These are phyloP conservation scores for Podochytrium sp. DNA, from an alignment of 192 early-diverging fungal genomes.

Conservation along the genomic window DNA sequence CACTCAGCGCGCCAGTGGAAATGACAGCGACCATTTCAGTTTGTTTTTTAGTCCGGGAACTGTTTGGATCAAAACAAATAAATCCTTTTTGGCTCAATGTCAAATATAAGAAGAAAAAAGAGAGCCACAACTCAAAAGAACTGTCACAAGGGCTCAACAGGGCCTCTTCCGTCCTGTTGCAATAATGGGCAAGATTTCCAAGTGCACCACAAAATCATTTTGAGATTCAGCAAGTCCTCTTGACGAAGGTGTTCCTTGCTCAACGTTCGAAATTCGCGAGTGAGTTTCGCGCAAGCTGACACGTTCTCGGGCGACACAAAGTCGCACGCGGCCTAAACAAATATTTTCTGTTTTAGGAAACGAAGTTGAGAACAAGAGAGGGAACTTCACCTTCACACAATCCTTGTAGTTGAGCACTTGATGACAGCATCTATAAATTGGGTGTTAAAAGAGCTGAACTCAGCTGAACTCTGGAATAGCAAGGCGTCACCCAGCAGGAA, in stretches of 20 bases:
- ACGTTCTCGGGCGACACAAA: conserved; percentile 35
- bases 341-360: not conserved
- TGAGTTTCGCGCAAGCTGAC: conserved; percentile 16
- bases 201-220: conserved; percentile 20
- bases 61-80: not conserved
- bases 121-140: too few species aligned
- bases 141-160: too few species aligned
- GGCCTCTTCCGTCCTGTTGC: not conserved
- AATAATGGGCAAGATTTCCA: conserved; percentile 23
- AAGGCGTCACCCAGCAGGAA: conserved; percentile 66
- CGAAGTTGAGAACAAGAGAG: not conserved
- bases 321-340: conserved; percentile 27
- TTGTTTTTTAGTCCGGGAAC: not conserved
- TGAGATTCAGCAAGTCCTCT: conserved; percentile 31
- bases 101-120: too few species aligned
- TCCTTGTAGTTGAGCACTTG: conserved; percentile 30
- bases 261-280: conserved; percentile 22
- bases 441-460: too few species aligned
- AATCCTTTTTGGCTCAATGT: too few species aligned
- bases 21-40: conserved; percentile 15
- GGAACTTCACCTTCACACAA: conserved; percentile 15
- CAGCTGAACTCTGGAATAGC: too few species aligned
- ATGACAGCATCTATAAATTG: not conserved
- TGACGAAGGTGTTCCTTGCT: conserved; percentile 22
- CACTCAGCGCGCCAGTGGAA: not conserved